Conservation (phyloP, 768 basidiomycete genomes). For the Cytidiella melzeri region DNA sequence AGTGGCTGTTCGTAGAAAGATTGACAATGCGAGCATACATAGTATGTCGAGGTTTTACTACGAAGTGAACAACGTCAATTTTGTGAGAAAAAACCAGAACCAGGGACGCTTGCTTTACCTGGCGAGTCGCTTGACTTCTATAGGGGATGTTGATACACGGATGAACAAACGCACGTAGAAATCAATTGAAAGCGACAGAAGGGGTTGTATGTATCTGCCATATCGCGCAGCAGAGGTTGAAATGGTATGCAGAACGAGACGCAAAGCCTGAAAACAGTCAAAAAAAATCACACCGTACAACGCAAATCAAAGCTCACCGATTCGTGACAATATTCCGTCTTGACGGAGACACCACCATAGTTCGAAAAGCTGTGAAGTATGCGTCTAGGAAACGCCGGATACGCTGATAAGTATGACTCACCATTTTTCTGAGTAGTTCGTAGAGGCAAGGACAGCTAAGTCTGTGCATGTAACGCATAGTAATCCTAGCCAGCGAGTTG, state of each 20-base stretch:
- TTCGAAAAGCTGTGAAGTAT: conserved; percentile 68
- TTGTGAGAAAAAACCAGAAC: no score
- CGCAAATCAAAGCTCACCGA: conserved; percentile 43
- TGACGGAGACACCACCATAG: conserved; percentile 87
- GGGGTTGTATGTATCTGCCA: conserved; percentile 85
- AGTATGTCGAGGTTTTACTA: conserved; percentile 77
- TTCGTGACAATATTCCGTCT: conserved; percentile 96
- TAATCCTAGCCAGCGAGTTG: conserved; percentile 49
- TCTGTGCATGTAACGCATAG: conserved; percentile 97
- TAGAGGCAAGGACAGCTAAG: conserved; percentile 86
- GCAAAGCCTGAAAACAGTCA: conserved; percentile 58
- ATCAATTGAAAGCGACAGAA: conserved; percentile 90
- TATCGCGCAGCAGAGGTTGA: conserved; percentile 88
- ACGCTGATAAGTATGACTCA: conserved; percentile 22
- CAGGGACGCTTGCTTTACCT: conserved; percentile 44
- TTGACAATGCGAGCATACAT: conserved; percentile 82
- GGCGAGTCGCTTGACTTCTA: conserved; percentile 78
- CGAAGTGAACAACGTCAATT: no score
- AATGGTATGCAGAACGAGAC: conserved; percentile 82
- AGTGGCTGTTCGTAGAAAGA: conserved; percentile 78
- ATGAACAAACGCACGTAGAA: conserved; percentile 95
- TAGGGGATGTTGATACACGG: conserved; percentile 61
- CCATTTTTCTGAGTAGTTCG: conserved; percentile 98
- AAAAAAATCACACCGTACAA: neutral
- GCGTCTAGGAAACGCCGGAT: neutral